phyloP scores from a whole-genome alignment of 2,329 filamentous ascomycete genomes.

The Sporothrix sp. region DNA sequence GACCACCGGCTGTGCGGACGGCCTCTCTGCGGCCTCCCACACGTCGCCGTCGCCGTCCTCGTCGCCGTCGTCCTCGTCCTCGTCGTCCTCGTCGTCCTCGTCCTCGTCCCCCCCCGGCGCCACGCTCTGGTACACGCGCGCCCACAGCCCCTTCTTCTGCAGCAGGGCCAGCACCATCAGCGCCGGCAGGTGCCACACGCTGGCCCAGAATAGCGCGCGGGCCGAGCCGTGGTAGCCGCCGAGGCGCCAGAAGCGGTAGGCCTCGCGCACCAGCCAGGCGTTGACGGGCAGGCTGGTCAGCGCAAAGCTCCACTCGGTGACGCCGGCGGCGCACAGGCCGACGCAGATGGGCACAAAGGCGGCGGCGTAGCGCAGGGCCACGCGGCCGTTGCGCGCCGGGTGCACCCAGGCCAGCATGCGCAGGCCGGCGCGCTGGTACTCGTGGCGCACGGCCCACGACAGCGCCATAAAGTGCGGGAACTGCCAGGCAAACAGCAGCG shows the following conservation, averaged over 20 bases:
- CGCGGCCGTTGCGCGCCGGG: constrained; percentile 72
- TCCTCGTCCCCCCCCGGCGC: constrained; percentile 47
- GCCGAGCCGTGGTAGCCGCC: constrained; percentile 74
- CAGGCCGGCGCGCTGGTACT: constrained; percentile 66
- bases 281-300: constrained; percentile 75
- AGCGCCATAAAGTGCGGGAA: constrained; percentile 97
- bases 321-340: constrained; percentile 64
- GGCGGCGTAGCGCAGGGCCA: constrained; percentile 78
- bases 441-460: constrained; percentile 77
- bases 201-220: constrained; percentile 87
- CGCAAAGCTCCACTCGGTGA: constrained; percentile 81
- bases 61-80: constrained; percentile 46
- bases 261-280: constrained; percentile 72
- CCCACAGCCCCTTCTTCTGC: constrained; percentile 90
- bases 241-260: constrained; percentile 68
- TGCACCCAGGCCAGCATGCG: constrained; percentile 80
- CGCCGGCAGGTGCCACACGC: constrained; percentile 88
- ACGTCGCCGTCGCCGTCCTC: constrained; percentile 38
- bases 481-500: constrained; percentile 86
- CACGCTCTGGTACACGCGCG: constrained; percentile 63
- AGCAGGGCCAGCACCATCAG: constrained; percentile 82
- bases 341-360: constrained; percentile 80
- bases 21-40: background rate
- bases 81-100: constrained; percentile 42
- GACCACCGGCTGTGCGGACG: too few relatives aligned